These are phyloP conservation scores for Physcomitrium patens DNA, from an alignment of 225 moss, liverwort and hornwort species.

Conservation along the genomic window DNA sequence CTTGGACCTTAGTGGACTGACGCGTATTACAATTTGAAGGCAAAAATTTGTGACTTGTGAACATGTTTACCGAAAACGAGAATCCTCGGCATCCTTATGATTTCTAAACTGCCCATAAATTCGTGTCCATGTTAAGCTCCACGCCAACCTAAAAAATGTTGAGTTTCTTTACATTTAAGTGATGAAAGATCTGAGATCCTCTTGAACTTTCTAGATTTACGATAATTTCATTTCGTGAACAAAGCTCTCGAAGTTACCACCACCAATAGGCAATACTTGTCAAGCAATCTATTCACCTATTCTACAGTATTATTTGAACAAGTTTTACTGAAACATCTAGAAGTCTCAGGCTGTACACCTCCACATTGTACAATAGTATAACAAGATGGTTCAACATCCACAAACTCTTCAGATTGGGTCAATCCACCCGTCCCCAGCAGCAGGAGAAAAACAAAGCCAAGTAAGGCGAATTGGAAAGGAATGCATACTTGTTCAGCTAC, in stretches of 20 bases:
- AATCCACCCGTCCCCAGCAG: not conserved
- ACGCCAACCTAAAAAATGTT: not conserved
- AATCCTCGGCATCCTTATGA: not conserved
- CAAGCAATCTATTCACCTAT: slow-evolving; percentile 4
- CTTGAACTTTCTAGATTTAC: not conserved
- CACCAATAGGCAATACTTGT: not conserved
- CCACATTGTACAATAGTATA: not conserved
- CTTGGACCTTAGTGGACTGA: not conserved
- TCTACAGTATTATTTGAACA: no score
- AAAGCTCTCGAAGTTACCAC: slow-evolving; percentile 1
- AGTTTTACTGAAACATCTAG: no score
- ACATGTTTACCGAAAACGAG: not conserved
- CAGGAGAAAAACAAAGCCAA: not conserved
- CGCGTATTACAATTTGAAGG: not conserved
- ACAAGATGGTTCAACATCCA: not conserved
- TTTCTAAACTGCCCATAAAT: not conserved
- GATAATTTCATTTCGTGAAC: not conserved
- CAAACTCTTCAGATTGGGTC: slow-evolving; percentile 20
- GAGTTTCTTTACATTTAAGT: not conserved
- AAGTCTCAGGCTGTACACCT: no score
- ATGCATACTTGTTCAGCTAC: slow-evolving; percentile 19
- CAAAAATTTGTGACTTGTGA: not conserved
- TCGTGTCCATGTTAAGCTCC: slow-evolving; percentile 8
- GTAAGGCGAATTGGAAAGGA: not conserved
- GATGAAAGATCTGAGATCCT: not conserved